These are phyloP conservation scores for Trichosporon coremiiforme DNA, from an alignment of 1,284 basidiomycete species.

Conservation along the genomic window DNA sequence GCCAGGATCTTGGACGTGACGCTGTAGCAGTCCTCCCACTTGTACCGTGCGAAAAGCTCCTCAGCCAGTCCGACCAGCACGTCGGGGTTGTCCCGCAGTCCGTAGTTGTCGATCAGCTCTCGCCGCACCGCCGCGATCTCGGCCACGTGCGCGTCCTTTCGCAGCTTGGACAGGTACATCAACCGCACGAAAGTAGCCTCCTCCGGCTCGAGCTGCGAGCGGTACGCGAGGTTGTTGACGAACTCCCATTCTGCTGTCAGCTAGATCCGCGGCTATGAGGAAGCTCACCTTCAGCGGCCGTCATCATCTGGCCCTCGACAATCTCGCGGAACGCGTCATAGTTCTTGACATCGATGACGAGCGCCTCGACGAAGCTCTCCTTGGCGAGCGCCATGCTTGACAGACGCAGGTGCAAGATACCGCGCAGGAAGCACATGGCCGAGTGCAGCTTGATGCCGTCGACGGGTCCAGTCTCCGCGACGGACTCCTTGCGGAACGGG, in stretches of 20 bases:
- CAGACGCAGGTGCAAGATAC: constrained; percentile 88
- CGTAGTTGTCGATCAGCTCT: constrained; percentile 73
- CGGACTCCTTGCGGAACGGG: constrained; percentile 64
- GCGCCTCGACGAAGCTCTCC: constrained; percentile 89
- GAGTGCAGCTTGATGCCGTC: constrained; percentile 95
- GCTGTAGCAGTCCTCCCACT: constrained; percentile 90
- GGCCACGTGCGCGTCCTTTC: constrained; percentile 81
- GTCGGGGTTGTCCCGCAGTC: constrained; percentile 84
- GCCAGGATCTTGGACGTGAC: constrained; percentile 86
- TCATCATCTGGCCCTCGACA: constrained; percentile 90
- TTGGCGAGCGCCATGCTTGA: constrained; percentile 88
- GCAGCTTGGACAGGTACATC: constrained; percentile 86
- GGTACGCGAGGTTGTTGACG: constrained; percentile 78
- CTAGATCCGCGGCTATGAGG: too few species aligned
- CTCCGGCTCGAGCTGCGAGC: constrained; percentile 71
- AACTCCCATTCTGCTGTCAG: constrained; percentile 84
- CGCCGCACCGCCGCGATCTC: constrained; percentile 77
- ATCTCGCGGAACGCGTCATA: constrained; percentile 94
- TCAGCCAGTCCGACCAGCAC: constrained; percentile 90
- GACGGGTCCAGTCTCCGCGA: constrained; percentile 7
- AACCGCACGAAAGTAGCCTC: constrained; percentile 87
- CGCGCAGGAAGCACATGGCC: constrained; percentile 91
- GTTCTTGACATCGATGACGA: constrained; percentile 93
- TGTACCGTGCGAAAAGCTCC: constrained; percentile 79
- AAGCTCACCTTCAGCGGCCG: constrained; percentile 76